Base-by-base conservation (phyloP, 495 filamentous ascomycete species). In the Ascodesmis nigricans region DNA sequence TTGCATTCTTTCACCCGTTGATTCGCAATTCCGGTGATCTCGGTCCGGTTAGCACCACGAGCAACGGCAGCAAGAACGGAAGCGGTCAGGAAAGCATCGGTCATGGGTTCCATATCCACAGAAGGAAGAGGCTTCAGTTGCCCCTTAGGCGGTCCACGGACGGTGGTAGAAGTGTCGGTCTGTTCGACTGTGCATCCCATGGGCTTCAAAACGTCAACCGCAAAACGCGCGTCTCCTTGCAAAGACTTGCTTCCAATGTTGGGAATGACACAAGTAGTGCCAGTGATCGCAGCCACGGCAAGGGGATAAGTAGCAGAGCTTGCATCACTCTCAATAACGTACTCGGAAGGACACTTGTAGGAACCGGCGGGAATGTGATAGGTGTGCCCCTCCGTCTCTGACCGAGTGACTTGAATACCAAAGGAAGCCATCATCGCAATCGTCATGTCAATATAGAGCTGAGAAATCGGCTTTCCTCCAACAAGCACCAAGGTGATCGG, bases 51-150 rank as follows among this genome's bases (percentile, higher is more conserved):
- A 0, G 78, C 78, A 0, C 73, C 71, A 9, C 65, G 72, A n/a
- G 83, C 82, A 26, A 87, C 78, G 31, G 87, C 87, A 10, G 82
- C 90, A 33, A 99, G 70, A 20, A 91, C 78, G 8, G 80, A 84
- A 11, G 87, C 87, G 17, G 78, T 90, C 19, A 99, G 61, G 65
- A 99, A 99, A 33, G 87, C 87, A 60, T 99, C 87, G 0, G 87
- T 99, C 87, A 99, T 99, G 10, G 82, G 78, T 50, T 93, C 87
- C 87, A 99, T 99, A 48, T 99, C 82, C 17, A 95, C 71, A 11
- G 61, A 58, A 8, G 60, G 51, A 30, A 83, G 67, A 1, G 71
- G 62, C 41, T 71, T 71, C 26, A 99, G 56, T 3, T 63, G 56
- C 15, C 82, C 84, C 36, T 58, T 58, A 10, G 65, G 56, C n/a